These are phyloP conservation scores for Trichoderma pleuroti DNA, from an alignment of 2,329 filamentous ascomycete species.

Conservation along the genomic window DNA sequence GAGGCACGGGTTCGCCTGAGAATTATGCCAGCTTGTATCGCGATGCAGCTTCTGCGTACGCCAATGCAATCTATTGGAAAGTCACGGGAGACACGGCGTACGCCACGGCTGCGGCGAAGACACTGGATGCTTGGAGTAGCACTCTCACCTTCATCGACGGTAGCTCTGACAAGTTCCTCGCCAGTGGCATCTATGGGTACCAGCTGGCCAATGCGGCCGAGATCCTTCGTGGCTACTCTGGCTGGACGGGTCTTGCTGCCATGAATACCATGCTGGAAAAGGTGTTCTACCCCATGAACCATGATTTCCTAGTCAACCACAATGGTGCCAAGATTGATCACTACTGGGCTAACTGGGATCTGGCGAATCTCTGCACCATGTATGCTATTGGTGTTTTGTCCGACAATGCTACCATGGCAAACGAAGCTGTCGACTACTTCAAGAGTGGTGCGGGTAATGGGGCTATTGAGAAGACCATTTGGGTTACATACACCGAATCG, in stretches of 20 bases:
- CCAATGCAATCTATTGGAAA: neutral
- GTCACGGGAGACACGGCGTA: neutral
- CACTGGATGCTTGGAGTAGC: neutral
- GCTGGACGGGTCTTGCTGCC: neutral
- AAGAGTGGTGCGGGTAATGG: neutral
- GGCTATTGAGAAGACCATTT: neutral
- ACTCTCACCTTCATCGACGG: slow-evolving; percentile 2
- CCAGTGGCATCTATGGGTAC: neutral
- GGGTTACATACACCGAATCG: neutral
- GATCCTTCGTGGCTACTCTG: neutral
- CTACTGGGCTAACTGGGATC: slow-evolving; percentile 1
- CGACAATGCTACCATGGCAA: neutral
- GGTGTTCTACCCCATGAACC: neutral
- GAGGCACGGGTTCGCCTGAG: neutral
- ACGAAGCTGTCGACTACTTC: neutral
- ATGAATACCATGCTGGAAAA: neutral
- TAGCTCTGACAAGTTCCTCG: neutral
- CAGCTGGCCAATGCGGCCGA: neutral
- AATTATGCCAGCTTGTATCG: neutral
- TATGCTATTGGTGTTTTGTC: neutral
- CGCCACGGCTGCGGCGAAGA: neutral
- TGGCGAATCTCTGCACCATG: neutral
- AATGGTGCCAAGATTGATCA: neutral
- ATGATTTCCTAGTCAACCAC: neutral
- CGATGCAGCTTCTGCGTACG: neutral